Conservation (phyloP, 2,329 filamentous ascomycete genomes). For the Pseudopyricularia cyperi region DNA sequence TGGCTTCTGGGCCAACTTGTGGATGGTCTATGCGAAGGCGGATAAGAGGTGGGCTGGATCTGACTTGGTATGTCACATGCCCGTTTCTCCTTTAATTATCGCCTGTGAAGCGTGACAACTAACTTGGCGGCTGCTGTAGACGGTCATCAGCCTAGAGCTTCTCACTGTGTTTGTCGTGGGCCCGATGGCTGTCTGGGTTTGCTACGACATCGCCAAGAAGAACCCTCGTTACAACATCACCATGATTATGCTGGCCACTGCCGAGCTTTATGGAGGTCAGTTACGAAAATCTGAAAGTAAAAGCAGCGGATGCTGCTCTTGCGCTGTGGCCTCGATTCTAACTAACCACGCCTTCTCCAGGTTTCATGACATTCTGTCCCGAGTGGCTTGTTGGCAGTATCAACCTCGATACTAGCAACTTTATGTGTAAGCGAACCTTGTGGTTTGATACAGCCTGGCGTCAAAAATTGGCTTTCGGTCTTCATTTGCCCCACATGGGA, state of each 20-base stretch:
- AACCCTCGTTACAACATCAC: conserved; percentile 42
- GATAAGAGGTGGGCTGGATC: conserved; percentile 51
- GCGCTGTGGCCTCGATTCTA: background rate
- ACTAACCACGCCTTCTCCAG: background rate
- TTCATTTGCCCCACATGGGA: background rate
- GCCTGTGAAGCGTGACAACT: background rate
- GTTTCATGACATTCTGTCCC: conserved; percentile 57
- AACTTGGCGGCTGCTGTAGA: conserved; percentile 16
- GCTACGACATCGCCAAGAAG: conserved; percentile 43
- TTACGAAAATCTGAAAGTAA: conserved; percentile 4
- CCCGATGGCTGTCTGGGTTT: conserved; percentile 44
- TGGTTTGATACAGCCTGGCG: background rate
- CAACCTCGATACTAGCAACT: conserved; percentile 53
- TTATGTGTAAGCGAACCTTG: conserved; percentile 31
- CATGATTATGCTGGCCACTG: conserved; percentile 53
- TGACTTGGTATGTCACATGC: conserved; percentile 36
- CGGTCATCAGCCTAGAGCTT: conserved; percentile 51
- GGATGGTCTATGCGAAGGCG: conserved; percentile 57
- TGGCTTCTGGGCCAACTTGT: conserved; percentile 44
- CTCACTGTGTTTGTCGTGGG: conserved; percentile 52
- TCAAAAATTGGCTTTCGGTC: background rate
- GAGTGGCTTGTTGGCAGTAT: conserved; percentile 52
- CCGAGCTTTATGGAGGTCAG: conserved; percentile 51
- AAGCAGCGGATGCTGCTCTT: too few species aligned
- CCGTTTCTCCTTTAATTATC: background rate